Conservation (phyloP, 169 alveolate genomes). For the Cardiosporidium cionae region DNA sequence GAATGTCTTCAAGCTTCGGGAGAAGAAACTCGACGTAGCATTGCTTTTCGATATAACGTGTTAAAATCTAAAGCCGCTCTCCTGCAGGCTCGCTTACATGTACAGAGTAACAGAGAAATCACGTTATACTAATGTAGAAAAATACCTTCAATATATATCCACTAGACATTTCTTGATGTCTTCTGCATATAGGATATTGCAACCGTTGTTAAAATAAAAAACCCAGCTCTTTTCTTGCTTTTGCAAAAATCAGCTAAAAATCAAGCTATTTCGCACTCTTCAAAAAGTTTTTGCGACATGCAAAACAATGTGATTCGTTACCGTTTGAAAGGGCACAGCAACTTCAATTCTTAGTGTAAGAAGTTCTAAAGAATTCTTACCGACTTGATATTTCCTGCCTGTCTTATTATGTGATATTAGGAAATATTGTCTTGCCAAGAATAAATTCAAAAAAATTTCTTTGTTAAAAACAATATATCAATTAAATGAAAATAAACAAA, state of each 20-base stretch:
- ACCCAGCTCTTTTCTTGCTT: constrained; percentile 73
- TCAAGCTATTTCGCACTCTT: constrained; percentile 24
- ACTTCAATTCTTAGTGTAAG: too few relatives aligned
- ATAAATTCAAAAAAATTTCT: too few relatives aligned
- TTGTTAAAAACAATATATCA: too few relatives aligned
- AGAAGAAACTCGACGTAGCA: constrained; percentile 73
- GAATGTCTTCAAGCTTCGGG: constrained; percentile 82
- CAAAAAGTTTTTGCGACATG: too few relatives aligned
- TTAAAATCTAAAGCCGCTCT: constrained; percentile 67
- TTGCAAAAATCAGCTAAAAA: constrained; percentile 59
- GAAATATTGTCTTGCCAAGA: too few relatives aligned
- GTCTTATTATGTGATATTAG: too few relatives aligned
- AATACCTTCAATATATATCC: neutral
- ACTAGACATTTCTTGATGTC: neutral
- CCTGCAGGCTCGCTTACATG: constrained; percentile 72
- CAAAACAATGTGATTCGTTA: too few relatives aligned
- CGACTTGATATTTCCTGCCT: too few relatives aligned
- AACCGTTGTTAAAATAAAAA: constrained; percentile 68
- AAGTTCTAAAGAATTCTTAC: too few relatives aligned
- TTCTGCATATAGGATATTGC: constrained; percentile 16
- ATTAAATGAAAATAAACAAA: too few relatives aligned
- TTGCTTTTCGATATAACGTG: constrained; percentile 76
- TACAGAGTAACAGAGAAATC: neutral
- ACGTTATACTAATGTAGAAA: neutral
- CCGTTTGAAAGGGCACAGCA: too few relatives aligned